A percentile compares a stretch with the other conserved stretches of the same genome.
Conservation (phyloP, 108 stramenopile genomes). For the Conticribra guillardii region DNA sequence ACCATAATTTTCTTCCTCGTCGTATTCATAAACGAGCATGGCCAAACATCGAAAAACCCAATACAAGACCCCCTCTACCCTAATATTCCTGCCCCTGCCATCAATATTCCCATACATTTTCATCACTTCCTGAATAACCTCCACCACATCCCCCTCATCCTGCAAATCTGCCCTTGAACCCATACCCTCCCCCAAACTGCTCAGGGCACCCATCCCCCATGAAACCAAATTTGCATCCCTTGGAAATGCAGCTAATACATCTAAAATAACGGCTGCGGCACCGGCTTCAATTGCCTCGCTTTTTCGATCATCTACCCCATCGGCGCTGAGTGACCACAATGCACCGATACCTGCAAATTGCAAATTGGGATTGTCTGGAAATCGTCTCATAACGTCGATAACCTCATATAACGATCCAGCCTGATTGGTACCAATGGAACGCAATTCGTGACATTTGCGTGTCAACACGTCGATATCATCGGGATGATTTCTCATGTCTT, state of each 20-base stretch:
- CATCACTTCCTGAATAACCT: not conserved
- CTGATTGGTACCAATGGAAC: slow-evolving; percentile 8
- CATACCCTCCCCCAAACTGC: slow-evolving; percentile 22
- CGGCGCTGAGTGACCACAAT: slow-evolving; percentile 14
- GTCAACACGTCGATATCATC: slow-evolving; percentile 1
- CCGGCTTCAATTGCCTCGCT: slow-evolving; percentile 23
- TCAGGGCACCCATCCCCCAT: slow-evolving; percentile 23
- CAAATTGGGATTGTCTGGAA: slow-evolving; percentile 3
- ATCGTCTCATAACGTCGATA: slow-evolving; percentile 15
- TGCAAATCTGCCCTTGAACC: slow-evolving; percentile 4
- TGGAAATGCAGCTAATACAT: not conserved
- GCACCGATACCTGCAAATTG: slow-evolving; percentile 17
- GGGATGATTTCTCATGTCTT: slow-evolving; percentile 12
- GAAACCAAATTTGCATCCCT: slow-evolving; percentile 9
- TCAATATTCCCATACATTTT: not conserved
- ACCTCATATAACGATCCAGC: slow-evolving; percentile 21
- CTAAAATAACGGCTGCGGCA: slow-evolving; percentile 1
- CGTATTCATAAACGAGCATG: slow-evolving; percentile 3
- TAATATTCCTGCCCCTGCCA: not conserved
- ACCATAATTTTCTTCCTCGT: not conserved
- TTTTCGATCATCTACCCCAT: slow-evolving; percentile 23
- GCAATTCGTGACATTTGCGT: slow-evolving; percentile 18
- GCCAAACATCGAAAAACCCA: slow-evolving; percentile 26
- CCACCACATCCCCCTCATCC: slow-evolving; percentile 2
- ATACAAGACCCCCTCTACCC: slow-evolving; percentile 2